Evolutionary conservation across 345 rosid genomes (phyloP), one percentile per base, ranked within the genome.

Genomic region (Reutealis trisperma): DNA sequence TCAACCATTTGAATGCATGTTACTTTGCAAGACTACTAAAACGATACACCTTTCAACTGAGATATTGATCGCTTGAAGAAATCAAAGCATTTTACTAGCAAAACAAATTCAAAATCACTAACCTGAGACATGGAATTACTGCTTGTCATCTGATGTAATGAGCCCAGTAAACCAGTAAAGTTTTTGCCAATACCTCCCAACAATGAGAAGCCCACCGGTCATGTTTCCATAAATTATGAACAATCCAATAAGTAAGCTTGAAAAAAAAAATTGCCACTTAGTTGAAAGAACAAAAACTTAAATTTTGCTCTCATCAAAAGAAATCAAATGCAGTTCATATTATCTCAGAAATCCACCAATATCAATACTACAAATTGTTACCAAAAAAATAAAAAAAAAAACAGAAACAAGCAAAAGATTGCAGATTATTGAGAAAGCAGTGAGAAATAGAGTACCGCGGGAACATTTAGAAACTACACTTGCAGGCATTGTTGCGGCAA

Each of bases 101-200:
- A 4, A 60, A 10, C 15, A 8, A 24, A 61, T 0, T 52, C 54
- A 52, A 61, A 61, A 61, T 3, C 37, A 41, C 86, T 78, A 14
- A 87, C 93, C 91, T 85, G 91, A 80, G 79, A 81, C 82, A 84
- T 66, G 71, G 72, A 74, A 79, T 51, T 80, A 59, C 41, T 75
- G 30, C 72, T 75, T 66, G 83, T 68, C 66, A 74, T 67, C 69
- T 87, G 87, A 77, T 18, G 75, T 11, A 83, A 78, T 55, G 85
- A 24, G 75, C 65, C 84, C 67, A 82, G 22, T 32, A 77, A 81
- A 67, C 81, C 76, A 73, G 81, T 81, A 70, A 80, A 64, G 45
- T 71, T 82, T 73, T 83, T 83, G 72, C 73, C 80, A 70, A 85
- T 88, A 81, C 89, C 83, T 25, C 87, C 86, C 69, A 87, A 71